These are phyloP conservation scores for Neurospora sp. DNA, from an alignment of 495 filamentous ascomycete genomes.

Conservation along the genomic window DNA sequence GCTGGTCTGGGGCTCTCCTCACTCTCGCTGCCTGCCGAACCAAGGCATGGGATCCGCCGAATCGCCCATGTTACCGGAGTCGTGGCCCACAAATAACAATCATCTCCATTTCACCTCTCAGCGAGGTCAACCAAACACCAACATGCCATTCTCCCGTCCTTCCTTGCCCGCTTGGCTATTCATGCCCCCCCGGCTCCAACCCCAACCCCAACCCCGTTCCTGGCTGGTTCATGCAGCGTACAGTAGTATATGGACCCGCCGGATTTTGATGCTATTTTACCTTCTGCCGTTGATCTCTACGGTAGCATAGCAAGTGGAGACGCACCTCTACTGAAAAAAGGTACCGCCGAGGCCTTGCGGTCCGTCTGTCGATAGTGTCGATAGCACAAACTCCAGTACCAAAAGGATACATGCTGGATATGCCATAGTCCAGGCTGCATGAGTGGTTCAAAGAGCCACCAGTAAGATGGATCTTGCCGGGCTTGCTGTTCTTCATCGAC, in stretches of 20 bases:
- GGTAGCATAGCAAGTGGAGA: slow-evolving; percentile 24
- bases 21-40: slow-evolving; percentile 7
- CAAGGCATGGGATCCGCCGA: slow-evolving; percentile 14
- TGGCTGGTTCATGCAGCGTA: slow-evolving; percentile 29
- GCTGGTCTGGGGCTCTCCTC: neutral
- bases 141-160: neutral
- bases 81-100: slow-evolving; percentile 1
- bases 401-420: slow-evolving; percentile 19
- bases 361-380: slow-evolving; percentile 3
- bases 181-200: neutral
- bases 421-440: slow-evolving; percentile 31
- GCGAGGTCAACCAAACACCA: neutral
- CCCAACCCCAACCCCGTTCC: slow-evolving; percentile 5
- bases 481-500: slow-evolving; percentile 9
- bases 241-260: slow-evolving; percentile 27
- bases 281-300: slow-evolving; percentile 10
- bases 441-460: slow-evolving; percentile 29
- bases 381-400: slow-evolving; percentile 13
- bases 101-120: neutral
- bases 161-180: neutral
- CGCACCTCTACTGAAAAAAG: slow-evolving; percentile 26
- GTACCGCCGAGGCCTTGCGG: slow-evolving; percentile 18
- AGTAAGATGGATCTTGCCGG: slow-evolving; percentile 35
- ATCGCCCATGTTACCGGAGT: slow-evolving; percentile 11
- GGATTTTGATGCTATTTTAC: slow-evolving; percentile 20